phyloP scores from a whole-genome alignment of 1,284 basidiomycete genomes.

The Heterobasidion irregulare region DNA sequence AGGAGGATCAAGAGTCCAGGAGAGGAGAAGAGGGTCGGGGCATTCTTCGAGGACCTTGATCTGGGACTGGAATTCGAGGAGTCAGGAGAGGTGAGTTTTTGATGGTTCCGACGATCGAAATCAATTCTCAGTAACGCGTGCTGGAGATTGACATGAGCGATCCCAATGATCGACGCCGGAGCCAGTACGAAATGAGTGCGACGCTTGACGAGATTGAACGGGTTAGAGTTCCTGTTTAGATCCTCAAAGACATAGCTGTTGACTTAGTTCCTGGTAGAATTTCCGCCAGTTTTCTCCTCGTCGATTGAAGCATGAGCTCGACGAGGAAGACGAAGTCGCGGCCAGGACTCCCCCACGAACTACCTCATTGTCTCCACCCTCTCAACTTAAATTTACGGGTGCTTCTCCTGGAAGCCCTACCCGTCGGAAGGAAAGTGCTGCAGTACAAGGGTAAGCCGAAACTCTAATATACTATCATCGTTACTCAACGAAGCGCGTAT shows the following conservation, averaged over 20 bases:
- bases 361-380: constrained; percentile 25
- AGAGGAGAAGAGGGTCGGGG: constrained; percentile 56
- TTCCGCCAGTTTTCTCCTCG: constrained; percentile 66
- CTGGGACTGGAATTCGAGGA: constrained; percentile 44
- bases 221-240: constrained; percentile 22
- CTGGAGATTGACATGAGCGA: constrained; percentile 56
- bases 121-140: neutral
- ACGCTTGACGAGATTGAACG: constrained; percentile 70
- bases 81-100: constrained; percentile 18
- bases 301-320: constrained; percentile 37
- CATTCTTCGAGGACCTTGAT: constrained; percentile 66
- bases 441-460: neutral
- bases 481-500: neutral
- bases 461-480: neutral
- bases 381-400: constrained; percentile 3
- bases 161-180: constrained; percentile 60
- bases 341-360: constrained; percentile 16
- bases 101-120: neutral
- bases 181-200: constrained; percentile 61
- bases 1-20: constrained; percentile 29
- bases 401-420: neutral
- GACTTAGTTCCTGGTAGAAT: constrained; percentile 29
- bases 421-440: neutral
- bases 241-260: neutral
- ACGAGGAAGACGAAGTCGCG: constrained; percentile 28